A percentile compares a stretch with the other conserved stretches of the same genome.
phyloP scores from a whole-genome alignment of 192 early-diverging fungal genomes.

The Lobulomyces angularis region DNA sequence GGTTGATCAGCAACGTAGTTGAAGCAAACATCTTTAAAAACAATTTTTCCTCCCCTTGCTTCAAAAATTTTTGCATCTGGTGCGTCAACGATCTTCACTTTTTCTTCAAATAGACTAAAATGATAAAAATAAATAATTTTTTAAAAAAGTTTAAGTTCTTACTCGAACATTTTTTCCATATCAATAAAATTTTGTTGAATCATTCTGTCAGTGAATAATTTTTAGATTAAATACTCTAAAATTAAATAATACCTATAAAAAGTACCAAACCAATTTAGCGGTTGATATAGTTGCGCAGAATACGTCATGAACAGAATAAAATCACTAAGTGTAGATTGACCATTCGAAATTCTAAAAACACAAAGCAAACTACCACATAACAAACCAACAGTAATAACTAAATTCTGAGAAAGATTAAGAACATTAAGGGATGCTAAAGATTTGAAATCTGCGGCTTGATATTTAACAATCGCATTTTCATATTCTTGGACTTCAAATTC shows the following conservation, averaged over 20 bases:
- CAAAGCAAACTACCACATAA: constrained; percentile 68
- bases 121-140: too few species aligned
- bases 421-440: constrained; percentile 59
- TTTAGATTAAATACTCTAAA: neutral
- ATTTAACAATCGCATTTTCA: constrained; percentile 58
- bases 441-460: constrained; percentile 78
- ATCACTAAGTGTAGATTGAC: constrained; percentile 60
- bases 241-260: constrained; percentile 8
- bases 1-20: too few species aligned
- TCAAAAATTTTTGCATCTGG: constrained; percentile 47
- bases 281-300: constrained; percentile 79
- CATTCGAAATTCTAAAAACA: constrained; percentile 67
- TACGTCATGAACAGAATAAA: constrained; percentile 84
- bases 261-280: constrained; percentile 45
- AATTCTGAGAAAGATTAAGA: constrained; percentile 77
- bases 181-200: constrained; percentile 74
- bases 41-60: constrained; percentile 40
- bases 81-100: constrained; percentile 47
- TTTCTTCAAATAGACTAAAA: constrained; percentile 54
- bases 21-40: too few species aligned
- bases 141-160: constrained; percentile 44
- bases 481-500: constrained; percentile 73
- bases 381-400: constrained; percentile 76
- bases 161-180: constrained; percentile 97
- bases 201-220: constrained; percentile 38